Evolutionary conservation across 2,329 filamentous ascomycete genomes (phyloP), one percentile per base, ranked within the genome.

Genomic region (Exophiala sideris): DNA sequence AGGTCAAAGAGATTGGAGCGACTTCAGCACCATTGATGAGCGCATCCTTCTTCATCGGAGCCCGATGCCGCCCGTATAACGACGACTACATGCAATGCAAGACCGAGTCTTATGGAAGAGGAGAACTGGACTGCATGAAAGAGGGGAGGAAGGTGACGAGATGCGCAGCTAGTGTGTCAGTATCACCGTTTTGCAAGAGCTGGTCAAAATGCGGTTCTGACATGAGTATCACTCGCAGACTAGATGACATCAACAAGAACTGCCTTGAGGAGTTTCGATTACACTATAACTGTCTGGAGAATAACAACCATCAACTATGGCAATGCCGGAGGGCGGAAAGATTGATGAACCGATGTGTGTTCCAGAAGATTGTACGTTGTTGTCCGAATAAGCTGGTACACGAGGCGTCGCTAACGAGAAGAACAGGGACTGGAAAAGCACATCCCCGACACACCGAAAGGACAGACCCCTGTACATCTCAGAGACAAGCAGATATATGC

Each of bases 81-180:
- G 94, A 99, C 79, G 94, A 99, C 77, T 99, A 88, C 78, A 99
- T 99, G 92, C 89, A 95, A 79, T 99, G 94, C 87, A 99, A 99
- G 86, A 89, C 84, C 65, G 91, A 96, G 76, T 86, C 90, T 67
- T 87, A 89, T 60, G 94, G 94, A 67, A 85, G 83, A 74, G 94
- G 91, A 72, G 94, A 99, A 79, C 74, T 95, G 61, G 89, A 96
- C 65, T 99, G 94, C 76, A 77, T 99, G 82, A 92, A 89, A 80
- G 94, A 99, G 78, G 94, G 94, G 53, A 84, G 94, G 72, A 89
- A 94, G 74, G 94, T 99, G 59, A 99, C 94, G 65, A 84, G 94
- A 76, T 99, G 94, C 79, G 94, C 94, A 56, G 86, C 88, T 65
- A 95, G 90, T 75, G 94, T 99, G 89, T 96, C 87, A 67, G 88